Conservation (phyloP, 352 stramenopile genomes). For the Globisporangium paddicum region DNA sequence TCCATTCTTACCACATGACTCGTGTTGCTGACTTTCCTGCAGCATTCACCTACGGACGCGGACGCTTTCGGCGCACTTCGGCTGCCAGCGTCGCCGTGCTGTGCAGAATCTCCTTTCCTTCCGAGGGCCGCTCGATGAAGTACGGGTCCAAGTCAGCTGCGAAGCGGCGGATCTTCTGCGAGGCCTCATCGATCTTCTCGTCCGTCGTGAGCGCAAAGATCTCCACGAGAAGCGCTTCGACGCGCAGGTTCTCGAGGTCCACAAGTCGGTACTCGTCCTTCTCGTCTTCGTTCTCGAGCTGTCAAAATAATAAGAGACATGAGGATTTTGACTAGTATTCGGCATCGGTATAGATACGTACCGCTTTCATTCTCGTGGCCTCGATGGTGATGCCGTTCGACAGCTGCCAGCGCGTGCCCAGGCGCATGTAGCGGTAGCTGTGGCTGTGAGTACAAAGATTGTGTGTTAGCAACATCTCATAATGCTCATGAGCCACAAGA, state of each 20-base stretch:
- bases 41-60: slow-evolving; percentile 28
- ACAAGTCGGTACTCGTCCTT: slow-evolving; percentile 84
- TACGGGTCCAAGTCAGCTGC: slow-evolving; percentile 78
- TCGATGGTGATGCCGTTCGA: slow-evolving; percentile 81
- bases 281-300: slow-evolving; percentile 79
- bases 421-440: slow-evolving; percentile 80
- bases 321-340: too few relatives aligned
- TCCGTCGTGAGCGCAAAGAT: slow-evolving; percentile 81
- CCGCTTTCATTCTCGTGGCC: slow-evolving; percentile 81
- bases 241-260: slow-evolving; percentile 75
- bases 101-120: slow-evolving; percentile 83
- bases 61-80: slow-evolving; percentile 74
- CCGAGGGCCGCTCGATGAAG: slow-evolving; percentile 78
- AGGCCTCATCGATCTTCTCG: slow-evolving; percentile 82
- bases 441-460: slow-evolving; percentile 31
- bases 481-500: background rate
- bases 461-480: background rate
- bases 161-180: slow-evolving; percentile 80
- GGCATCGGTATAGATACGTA: too few relatives aligned
- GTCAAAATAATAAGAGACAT: background rate
- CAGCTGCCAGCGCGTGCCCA: slow-evolving; percentile 81
- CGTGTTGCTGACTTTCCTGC: background rate
- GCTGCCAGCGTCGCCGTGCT: slow-evolving; percentile 75
- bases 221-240: slow-evolving; percentile 83
- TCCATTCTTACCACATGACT: slow-evolving; percentile 2